These are phyloP conservation scores for Globisporangium lucens DNA, from an alignment of 352 stramenopile species.

Conservation along the genomic window DNA sequence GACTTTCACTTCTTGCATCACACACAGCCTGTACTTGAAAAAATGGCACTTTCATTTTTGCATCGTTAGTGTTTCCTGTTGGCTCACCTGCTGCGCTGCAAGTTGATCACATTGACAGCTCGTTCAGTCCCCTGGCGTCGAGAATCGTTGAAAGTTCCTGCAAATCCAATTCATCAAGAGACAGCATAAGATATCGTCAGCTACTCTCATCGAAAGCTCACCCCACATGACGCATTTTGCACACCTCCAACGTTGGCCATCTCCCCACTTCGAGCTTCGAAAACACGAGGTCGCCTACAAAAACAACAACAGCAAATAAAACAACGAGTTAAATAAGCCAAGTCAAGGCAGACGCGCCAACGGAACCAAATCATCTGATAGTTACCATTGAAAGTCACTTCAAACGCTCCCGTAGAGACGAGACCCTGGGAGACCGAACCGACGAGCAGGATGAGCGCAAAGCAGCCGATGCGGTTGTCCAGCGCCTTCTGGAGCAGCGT, in stretches of 20 bases:
- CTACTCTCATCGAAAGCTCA: not conserved
- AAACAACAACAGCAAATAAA: not conserved
- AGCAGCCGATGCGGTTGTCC: constrained; percentile 68
- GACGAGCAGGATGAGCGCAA: constrained; percentile 66
- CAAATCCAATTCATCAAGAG: not conserved
- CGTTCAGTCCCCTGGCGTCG: constrained; percentile 4
- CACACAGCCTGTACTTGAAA: not conserved
- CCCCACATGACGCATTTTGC: not conserved
- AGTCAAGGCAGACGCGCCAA: not conserved
- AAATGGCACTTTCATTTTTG: not conserved
- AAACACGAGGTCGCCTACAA: constrained; percentile 64
- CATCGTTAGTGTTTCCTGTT: not conserved
- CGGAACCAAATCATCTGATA: not conserved
- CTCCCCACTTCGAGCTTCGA: constrained; percentile 63
- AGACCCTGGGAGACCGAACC: constrained; percentile 59
- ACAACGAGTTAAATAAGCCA: not conserved
- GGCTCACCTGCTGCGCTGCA: not conserved
- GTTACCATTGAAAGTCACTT: constrained; percentile 81
- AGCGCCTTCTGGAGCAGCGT: constrained; percentile 59
- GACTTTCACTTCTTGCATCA: not conserved
- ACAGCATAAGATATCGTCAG: not conserved
- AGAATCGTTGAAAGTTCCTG: constrained; percentile 12
- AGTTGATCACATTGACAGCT: constrained; percentile 3
- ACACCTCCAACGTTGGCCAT: constrained; percentile 70
- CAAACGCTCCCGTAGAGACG: constrained; percentile 69